phyloP scores from a whole-genome alignment of 2,329 filamentous ascomycete genomes.

The Botrytis galanthina region DNA sequence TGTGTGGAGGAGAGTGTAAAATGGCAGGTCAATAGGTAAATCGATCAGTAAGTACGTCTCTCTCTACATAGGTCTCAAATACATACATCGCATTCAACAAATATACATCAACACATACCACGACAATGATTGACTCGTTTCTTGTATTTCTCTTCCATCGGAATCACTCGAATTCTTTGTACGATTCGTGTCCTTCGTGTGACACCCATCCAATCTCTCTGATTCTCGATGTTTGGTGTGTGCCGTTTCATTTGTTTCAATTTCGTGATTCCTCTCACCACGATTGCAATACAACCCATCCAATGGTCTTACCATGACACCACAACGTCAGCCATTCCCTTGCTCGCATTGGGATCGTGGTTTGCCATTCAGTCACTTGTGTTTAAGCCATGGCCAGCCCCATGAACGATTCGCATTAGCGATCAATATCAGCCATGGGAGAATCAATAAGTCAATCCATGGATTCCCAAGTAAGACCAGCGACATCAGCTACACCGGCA shows the following conservation, averaged over 20 bases:
- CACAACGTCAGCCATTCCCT: slow-evolving; percentile 1
- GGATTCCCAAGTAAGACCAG: not conserved
- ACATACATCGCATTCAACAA: not conserved
- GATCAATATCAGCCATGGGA: not conserved
- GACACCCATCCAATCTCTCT: not conserved
- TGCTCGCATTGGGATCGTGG: not conserved
- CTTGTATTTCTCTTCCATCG: not conserved
- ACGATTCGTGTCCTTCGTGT: not conserved
- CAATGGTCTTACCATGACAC: not conserved
- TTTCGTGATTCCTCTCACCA: not conserved
- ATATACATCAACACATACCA: not conserved
- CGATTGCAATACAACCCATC: not conserved
- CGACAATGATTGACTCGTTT: too few relatives aligned
- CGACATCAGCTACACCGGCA: not conserved
- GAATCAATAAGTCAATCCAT: not conserved
- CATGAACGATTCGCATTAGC: not conserved
- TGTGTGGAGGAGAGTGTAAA: not conserved
- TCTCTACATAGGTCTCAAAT: too few relatives aligned
- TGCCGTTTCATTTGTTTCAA: slow-evolving; percentile 11
- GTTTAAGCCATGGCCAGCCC: not conserved
- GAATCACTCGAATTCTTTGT: not conserved
- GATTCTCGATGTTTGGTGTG: not conserved
- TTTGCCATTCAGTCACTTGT: not conserved
- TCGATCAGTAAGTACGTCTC: too few relatives aligned
- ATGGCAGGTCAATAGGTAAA: not conserved